Base-by-base conservation (phyloP, 2,329 filamentous ascomycete species). In the Chaetothyriales sp. region DNA sequence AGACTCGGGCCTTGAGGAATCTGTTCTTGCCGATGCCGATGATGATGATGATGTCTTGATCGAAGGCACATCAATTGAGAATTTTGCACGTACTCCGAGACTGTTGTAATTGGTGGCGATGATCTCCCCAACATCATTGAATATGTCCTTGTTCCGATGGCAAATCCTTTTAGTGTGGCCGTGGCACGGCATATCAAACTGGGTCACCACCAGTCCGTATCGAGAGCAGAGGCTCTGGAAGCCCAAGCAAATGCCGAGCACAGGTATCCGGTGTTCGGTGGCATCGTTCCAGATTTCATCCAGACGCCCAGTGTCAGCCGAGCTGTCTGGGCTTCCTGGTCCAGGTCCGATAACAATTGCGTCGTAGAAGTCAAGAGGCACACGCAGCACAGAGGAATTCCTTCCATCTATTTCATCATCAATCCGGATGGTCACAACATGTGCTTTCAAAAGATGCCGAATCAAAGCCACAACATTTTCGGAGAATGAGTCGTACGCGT, bases 401-500 rank as follows among this genome's bases (percentile, higher is more conserved):
- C 33, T 40, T 15, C 33, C 15, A 5, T 40, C 33, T 33, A 33
- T 10, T 40, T 13, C 33, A 15, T 73, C 73, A 61, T 87, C 86
- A 60, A 94, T 89, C 56, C 78, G 80, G 54, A 94, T 73, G 44
- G 85, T 78, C 46, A 78, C 77, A 33, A 94, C 83, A 15, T 82
- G 73, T 18, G 78, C 84, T 54, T 76, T 70, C 7, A 94, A 75
- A 2, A 80, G 75, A 3, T 83, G 80, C 60, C 84, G 78, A 46
- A 97, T 75, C 33, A 95, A 78, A 5, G 86, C 82, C 50, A 94
- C 81, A 62, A 97, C 92, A 70, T 95, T 97, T 70, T 94, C 89
- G 51, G 89, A 87, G 69, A 95, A 98, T 44, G 89, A 95, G 71
- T 98, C 92, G 69, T 94, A 94, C 56, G 90, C 89, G 67, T 97